Base-by-base conservation (phyloP, 768 basidiomycete genomes). In the Hortiboletus campestris region DNA sequence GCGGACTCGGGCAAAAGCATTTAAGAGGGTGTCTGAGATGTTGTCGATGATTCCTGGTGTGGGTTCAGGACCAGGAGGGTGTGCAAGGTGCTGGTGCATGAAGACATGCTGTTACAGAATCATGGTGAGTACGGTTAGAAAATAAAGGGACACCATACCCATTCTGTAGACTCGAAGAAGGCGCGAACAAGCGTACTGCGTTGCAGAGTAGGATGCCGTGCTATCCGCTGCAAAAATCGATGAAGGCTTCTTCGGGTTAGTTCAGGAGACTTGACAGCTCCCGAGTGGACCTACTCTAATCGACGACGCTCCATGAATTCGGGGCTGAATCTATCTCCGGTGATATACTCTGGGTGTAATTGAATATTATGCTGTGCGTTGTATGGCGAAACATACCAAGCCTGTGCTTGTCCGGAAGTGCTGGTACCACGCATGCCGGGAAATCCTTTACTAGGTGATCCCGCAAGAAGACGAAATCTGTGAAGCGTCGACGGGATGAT, bases 81-180 rank as follows among this genome's bases (percentile, higher is more conserved):
- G 91, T 7, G 95, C 93, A 50, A 91, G 78, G 65, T 97, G 94
- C 66, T 95, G 91, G 70, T 98, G 95, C 92, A 97, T 98, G 67
- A 89, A 86, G 25, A 98, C 95, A 65, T 92, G 90, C 96, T 98
- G 62, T 45, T 22, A 48, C 45, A 59, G 25, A 51, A 25, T 40
- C 44, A 49, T 46, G 61, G 41, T 46, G 35, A 56, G 58, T 12
- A 36, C 39, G 48, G 19, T 13, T 16, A 17, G 43, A 38, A 49
- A 51, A 29, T 34, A 44, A 43, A 34, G 28, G 12, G 19, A 4
- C 10, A 7, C 10, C 85, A 56, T 70, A 95, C 96, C 97, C 97
- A 99, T 95, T 99, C 97, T 34, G 91, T 90, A 4, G 94, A 96
- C 69, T 94, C 91, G 55, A 98, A 87, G 77, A 99, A 99, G 29